Percentiles rank a stretch among this genome's conserved stretches.
These are phyloP conservation scores for Xylariaceae sp. DNA, from an alignment of 2,329 filamentous ascomycete species.

Conservation along the genomic window DNA sequence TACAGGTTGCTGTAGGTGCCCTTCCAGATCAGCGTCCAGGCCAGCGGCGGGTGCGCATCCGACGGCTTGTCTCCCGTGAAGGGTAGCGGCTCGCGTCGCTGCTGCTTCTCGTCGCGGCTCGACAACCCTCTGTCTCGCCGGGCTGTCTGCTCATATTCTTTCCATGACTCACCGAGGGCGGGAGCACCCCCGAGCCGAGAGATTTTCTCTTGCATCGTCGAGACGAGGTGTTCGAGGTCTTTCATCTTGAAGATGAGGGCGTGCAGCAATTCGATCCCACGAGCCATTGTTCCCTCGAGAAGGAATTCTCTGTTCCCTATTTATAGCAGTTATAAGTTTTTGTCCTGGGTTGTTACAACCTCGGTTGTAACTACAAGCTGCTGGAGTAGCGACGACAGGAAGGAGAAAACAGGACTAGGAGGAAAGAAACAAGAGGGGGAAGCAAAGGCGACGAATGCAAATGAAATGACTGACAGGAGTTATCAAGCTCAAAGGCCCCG, in stretches of 20 bases:
- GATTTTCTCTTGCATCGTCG: conserved; percentile 25
- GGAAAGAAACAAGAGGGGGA: background rate
- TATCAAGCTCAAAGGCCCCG: conserved; percentile 2
- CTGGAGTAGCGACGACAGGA: no score
- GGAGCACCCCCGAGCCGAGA: background rate
- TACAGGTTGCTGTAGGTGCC: conserved; percentile 19
- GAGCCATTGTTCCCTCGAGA: background rate
- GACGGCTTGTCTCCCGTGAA: conserved; percentile 11
- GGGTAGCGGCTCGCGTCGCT: conserved; percentile 4
- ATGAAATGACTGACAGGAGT: background rate
- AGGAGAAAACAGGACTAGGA: no score
- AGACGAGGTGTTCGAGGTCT: conserved; percentile 24
- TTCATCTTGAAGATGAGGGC: conserved; percentile 3
- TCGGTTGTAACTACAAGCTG: no score
- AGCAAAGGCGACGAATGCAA: background rate
- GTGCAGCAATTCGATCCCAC: background rate
- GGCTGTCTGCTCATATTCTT: background rate
- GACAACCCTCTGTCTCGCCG: background rate
- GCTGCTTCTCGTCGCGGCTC: conserved; percentile 5
- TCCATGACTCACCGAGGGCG: background rate
- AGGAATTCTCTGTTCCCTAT: background rate
- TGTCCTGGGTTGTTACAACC: no score
- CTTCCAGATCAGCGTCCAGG: conserved; percentile 18
- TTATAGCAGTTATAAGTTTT: background rate
- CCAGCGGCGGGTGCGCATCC: conserved; percentile 16